Percentiles rank a stretch among this genome's conserved stretches.
These are phyloP conservation scores for Colletotrichum sp. DNA, from an alignment of 2,329 filamentous ascomycete species.

Conservation along the genomic window DNA sequence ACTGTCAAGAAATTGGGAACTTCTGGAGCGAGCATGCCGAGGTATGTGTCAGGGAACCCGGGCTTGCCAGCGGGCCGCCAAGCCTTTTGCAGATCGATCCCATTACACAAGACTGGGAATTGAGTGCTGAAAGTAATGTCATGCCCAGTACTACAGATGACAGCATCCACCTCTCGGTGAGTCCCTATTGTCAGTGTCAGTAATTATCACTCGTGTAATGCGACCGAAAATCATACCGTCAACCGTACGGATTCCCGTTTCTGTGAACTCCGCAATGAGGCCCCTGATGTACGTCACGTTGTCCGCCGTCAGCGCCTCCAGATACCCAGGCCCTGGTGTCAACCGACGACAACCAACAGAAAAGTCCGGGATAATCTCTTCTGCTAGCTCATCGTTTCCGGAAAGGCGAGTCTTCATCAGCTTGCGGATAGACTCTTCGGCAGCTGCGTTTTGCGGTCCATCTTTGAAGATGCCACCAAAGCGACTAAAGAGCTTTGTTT, in stretches of 20 bases:
- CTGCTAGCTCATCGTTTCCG: not conserved
- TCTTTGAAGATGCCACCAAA: not conserved
- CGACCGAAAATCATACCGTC: not conserved
- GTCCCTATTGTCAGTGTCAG: fast-evolving
- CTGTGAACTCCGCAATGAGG: not conserved
- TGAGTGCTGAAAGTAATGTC: not conserved
- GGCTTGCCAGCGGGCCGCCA: not conserved
- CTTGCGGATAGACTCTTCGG: not conserved
- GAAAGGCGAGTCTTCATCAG: not conserved
- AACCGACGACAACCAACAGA: not conserved
- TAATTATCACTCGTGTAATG: not conserved
- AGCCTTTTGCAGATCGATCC: not conserved
- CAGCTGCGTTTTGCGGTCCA: not conserved
- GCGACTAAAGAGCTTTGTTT: not conserved
- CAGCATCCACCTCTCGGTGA: not conserved
- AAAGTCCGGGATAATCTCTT: not conserved
- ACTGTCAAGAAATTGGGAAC: not conserved
- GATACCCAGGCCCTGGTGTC: not conserved
- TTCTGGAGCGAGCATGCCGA: not conserved
- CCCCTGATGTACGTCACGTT: not conserved
- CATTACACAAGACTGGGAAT: not conserved
- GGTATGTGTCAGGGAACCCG: not conserved
- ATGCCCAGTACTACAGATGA: not conserved
- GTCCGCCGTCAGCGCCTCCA: not conserved
- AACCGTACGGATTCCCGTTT: not conserved